Base-by-base conservation (phyloP, 2,329 filamentous ascomycete species). In the Colletotrichum siamense region DNA sequence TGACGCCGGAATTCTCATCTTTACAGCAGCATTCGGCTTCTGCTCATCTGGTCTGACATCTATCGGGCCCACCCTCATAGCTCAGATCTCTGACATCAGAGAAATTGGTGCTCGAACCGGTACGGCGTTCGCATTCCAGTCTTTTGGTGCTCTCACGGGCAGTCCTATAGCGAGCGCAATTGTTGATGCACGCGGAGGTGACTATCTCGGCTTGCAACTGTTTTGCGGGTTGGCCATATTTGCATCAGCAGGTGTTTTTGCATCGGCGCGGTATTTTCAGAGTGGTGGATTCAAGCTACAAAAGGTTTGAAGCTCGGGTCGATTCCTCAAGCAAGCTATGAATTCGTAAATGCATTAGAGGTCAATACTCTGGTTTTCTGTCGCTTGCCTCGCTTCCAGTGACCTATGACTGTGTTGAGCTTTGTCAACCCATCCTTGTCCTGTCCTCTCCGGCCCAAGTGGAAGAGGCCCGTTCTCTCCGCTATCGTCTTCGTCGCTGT, bases 21-120 rank as follows among this genome's bases (percentile, higher is more conserved):
- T 94, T 82, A 89, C 90, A 10, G 87, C 89, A 8, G 83, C 94
- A 5, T 95, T 94, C 78, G 94, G 94, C n/a, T 94, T 95, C 81
- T 89, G 89, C n/a, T 93, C 91, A 0, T 94, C 94, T 7, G 91
- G 91, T 2, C 94, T 92, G 78, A 90, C 94, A 32, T 91, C 91
- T 0, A 85, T 95, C 26, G 87, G 88, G 0, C 92, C 94, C 0
- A 89, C 93, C 0, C 85, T 94, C 15, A 86, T 95, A 24, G 93
- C 93, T 2, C 93, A 95, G 80, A 93, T 95, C 77, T 92, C 91
- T 2, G 92, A 94, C 59, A 89, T 95, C 59, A 87, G 90, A 22
- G 89, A 95, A 81, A 92, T 96, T 30, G 94, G 94, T 9, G 89
- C 92, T 2, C 88, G 94, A 5, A 92, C 89, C 2, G 94, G 94